These are phyloP conservation scores for Pseudopithomyces chartarum DNA, from an alignment of 2,329 filamentous ascomycete species.

Conservation along the genomic window DNA sequence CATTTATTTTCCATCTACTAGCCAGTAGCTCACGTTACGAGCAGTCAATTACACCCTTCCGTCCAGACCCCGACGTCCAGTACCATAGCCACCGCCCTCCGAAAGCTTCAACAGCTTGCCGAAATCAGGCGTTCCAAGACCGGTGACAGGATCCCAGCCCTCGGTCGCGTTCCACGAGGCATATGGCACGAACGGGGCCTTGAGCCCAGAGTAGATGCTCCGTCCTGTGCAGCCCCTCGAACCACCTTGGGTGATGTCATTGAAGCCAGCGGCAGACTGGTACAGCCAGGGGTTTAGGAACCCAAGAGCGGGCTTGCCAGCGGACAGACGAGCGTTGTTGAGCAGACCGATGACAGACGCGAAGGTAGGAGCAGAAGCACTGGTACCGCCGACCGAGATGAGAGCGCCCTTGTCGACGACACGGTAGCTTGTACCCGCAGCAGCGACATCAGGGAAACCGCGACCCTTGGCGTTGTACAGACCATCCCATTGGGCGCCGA, in stretches of 20 bases:
- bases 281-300: slow-evolving; percentile 52
- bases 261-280: slow-evolving; percentile 50
- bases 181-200: slow-evolving; percentile 48
- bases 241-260: slow-evolving; percentile 55
- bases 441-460: slow-evolving; percentile 53
- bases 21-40: not conserved
- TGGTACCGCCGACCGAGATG: slow-evolving; percentile 44
- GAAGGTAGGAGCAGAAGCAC: slow-evolving; percentile 46
- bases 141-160: slow-evolving; percentile 58
- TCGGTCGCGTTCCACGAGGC: slow-evolving; percentile 58
- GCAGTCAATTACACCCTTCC: slow-evolving; percentile 6
- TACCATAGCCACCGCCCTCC: slow-evolving; percentile 20
- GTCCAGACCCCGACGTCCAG: slow-evolving; percentile 16
- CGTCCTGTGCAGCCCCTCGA: slow-evolving; percentile 52
- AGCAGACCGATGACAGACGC: slow-evolving; percentile 44
- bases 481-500: slow-evolving; percentile 47
- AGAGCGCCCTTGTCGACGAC: slow-evolving; percentile 41
- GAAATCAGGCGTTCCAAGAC: slow-evolving; percentile 46
- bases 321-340: slow-evolving; percentile 45
- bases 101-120: slow-evolving; percentile 36
- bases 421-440: slow-evolving; percentile 42
- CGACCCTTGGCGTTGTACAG: slow-evolving; percentile 51
- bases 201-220: slow-evolving; percentile 43
- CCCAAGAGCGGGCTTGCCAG: slow-evolving; percentile 41
- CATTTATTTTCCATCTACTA: not conserved